These are phyloP conservation scores for Lactarius trivialis DNA, from an alignment of 768 basidiomycete species.

Conservation along the genomic window DNA sequence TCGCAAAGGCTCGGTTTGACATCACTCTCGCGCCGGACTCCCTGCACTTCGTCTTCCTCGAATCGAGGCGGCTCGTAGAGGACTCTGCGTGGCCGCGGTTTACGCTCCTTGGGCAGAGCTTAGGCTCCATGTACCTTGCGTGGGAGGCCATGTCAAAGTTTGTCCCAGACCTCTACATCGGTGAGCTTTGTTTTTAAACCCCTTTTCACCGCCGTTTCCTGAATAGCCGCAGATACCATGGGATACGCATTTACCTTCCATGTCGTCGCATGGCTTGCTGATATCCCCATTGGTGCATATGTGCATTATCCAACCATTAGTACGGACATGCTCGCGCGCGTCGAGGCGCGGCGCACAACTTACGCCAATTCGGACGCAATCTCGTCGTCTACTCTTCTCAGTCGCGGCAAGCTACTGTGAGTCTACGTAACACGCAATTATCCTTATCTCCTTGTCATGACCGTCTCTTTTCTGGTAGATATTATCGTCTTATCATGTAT, in stretches of 20 bases:
- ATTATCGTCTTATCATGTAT: slow-evolving; percentile 84
- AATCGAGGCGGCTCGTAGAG: slow-evolving; percentile 64
- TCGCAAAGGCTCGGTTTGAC: slow-evolving; percentile 64
- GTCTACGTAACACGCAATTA: slow-evolving; percentile 22
- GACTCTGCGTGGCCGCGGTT: slow-evolving; percentile 83
- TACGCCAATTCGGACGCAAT: slow-evolving; percentile 58
- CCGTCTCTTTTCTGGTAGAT: slow-evolving; percentile 39
- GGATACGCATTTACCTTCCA: slow-evolving; percentile 95
- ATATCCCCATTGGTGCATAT: slow-evolving; percentile 79
- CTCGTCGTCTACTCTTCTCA: slow-evolving; percentile 49
- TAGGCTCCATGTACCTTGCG: slow-evolving; percentile 79
- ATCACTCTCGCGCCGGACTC: slow-evolving; percentile 58
- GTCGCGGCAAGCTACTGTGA: slow-evolving; percentile 58
- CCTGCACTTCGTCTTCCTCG: slow-evolving; percentile 79
- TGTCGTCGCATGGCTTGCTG: slow-evolving; percentile 54
- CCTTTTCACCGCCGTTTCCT: not conserved
- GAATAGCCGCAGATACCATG: slow-evolving; percentile 72
- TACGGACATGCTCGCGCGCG: slow-evolving; percentile 85
- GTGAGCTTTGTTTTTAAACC: slow-evolving; percentile 36
- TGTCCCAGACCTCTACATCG: slow-evolving; percentile 87
- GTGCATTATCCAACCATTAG: slow-evolving; percentile 97
- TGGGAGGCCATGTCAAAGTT: slow-evolving; percentile 76
- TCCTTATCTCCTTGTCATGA: not conserved
- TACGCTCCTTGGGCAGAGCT: slow-evolving; percentile 85
- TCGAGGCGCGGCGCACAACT: slow-evolving; percentile 48